These are phyloP conservation scores for Pogostemon cablin DNA, from an alignment of 257 asterid genomes.

Conservation along the genomic window DNA sequence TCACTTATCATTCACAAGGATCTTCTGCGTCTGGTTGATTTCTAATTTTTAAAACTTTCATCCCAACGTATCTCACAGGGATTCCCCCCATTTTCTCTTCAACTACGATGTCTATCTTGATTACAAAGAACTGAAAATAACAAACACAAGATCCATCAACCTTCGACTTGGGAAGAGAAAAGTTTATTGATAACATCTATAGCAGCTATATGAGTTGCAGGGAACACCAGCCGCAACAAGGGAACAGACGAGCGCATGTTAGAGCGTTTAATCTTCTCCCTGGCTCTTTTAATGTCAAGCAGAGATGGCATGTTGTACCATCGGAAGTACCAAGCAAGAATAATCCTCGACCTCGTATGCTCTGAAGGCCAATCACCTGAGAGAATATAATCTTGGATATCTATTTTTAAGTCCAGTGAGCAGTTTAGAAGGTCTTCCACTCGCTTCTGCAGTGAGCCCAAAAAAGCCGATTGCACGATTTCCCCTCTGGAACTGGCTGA, in stretches of 20 bases:
- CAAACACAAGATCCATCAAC: neutral
- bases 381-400: constrained; percentile 45
- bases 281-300: constrained; percentile 49
- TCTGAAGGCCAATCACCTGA: constrained; percentile 68
- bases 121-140: neutral
- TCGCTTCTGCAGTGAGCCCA: constrained; percentile 79
- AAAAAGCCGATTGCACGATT: constrained; percentile 76
- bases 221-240: constrained; percentile 72
- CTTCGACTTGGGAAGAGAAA: constrained; percentile 32
- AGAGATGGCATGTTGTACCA: constrained; percentile 79
- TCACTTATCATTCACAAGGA: too few species aligned
- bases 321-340: constrained; percentile 82
- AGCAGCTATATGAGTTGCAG: constrained; percentile 67
- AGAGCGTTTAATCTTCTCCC: constrained; percentile 49
- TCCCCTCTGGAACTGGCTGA: constrained; percentile 54
- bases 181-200: constrained; percentile 48
- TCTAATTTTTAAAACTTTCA: too few species aligned
- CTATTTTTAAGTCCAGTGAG: constrained; percentile 35
- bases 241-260: constrained; percentile 52
- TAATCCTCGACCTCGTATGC: constrained; percentile 42
- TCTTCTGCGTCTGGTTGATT: too few species aligned
- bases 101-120: too few species aligned
- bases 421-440: constrained; percentile 66
- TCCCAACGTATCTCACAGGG: too few species aligned
- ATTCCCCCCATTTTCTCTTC: too few species aligned